Conservation (phyloP, 192 early-diverging fungal species). For the Chytriomyces sp. region DNA sequence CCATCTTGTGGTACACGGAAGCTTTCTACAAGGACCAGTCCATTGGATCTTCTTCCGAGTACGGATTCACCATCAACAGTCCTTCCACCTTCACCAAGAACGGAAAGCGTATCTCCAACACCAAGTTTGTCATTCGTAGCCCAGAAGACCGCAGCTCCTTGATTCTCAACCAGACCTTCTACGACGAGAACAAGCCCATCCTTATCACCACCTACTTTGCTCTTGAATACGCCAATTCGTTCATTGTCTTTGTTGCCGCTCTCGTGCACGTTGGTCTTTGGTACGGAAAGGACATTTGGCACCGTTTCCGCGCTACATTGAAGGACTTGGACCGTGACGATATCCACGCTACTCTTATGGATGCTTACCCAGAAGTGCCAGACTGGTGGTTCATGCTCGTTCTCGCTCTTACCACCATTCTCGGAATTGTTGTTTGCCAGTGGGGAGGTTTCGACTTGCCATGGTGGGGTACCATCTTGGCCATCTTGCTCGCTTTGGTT, state of each 20-base stretch:
- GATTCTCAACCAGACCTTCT: conserved; percentile 10
- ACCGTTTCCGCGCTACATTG: conserved; percentile 16
- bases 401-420: conserved; percentile 49
- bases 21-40: neutral
- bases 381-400: conserved; percentile 61
- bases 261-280: conserved; percentile 66
- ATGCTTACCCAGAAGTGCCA: conserved; percentile 70
- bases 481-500: conserved; percentile 26
- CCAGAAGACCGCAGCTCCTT: neutral
- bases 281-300: conserved; percentile 49
- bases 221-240: conserved; percentile 28
- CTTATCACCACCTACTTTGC: conserved; percentile 28
- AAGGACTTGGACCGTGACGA: conserved; percentile 41
- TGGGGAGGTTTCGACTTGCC: conserved; percentile 65
- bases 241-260: conserved; percentile 58
- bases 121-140: neutral
- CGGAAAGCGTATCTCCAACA: neutral
- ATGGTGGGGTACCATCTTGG: conserved; percentile 68
- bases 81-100: neutral
- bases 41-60: neutral
- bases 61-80: neutral
- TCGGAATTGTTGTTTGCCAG: conserved; percentile 41
- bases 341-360: conserved; percentile 73
- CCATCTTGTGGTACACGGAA: conserved; percentile 36
- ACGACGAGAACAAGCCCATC: conserved; percentile 10